Evolutionary conservation across 2,329 filamentous ascomycete species (phyloP).

Genomic region (Epichloe glyceriae): DNA sequence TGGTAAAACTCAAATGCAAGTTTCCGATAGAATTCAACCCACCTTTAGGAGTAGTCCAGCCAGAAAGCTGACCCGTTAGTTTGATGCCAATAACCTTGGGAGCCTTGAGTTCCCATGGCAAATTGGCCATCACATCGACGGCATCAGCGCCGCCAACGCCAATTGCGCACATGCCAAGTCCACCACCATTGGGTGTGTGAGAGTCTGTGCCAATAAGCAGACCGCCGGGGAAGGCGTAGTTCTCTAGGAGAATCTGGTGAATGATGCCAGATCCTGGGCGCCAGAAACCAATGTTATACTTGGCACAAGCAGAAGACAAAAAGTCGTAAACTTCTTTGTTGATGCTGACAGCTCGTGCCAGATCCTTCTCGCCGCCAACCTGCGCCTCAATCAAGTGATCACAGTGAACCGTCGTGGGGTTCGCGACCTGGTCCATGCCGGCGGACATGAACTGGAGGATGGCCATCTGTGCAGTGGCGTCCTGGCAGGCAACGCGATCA

Average conservation of each 20-base stretch:
- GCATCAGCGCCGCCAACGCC: constrained; percentile 97
- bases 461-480: constrained; percentile 99
- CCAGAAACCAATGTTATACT: constrained; percentile 99
- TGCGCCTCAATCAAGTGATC: constrained; percentile 99
- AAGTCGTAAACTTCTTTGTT: constrained; percentile 99
- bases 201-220: constrained; percentile 96
- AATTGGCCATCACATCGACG: constrained; percentile 94
- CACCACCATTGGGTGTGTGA: constrained; percentile 93
- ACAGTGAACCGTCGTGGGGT: constrained; percentile 92
- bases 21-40: constrained; percentile 16
- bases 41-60: constrained; percentile 93
- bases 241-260: constrained; percentile 96
- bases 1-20: not conserved
- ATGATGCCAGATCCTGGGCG: constrained; percentile 97
- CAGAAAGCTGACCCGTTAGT: constrained; percentile 76
- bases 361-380: constrained; percentile 83
- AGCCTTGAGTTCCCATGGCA: constrained; percentile 97
- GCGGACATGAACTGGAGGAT: constrained; percentile 99
- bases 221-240: constrained; percentile 98
- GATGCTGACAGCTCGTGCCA: constrained; percentile 77
- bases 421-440: constrained; percentile 89
- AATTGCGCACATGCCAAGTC: constrained; percentile 87
- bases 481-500: constrained; percentile 96
- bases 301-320: constrained; percentile 82
- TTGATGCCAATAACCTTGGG: constrained; percentile 95